A percentile compares a stretch with the other conserved stretches of the same genome.
phyloP scores from a whole-genome alignment of 2,329 filamentous ascomycete species.

The Sporothrix mexicana region DNA sequence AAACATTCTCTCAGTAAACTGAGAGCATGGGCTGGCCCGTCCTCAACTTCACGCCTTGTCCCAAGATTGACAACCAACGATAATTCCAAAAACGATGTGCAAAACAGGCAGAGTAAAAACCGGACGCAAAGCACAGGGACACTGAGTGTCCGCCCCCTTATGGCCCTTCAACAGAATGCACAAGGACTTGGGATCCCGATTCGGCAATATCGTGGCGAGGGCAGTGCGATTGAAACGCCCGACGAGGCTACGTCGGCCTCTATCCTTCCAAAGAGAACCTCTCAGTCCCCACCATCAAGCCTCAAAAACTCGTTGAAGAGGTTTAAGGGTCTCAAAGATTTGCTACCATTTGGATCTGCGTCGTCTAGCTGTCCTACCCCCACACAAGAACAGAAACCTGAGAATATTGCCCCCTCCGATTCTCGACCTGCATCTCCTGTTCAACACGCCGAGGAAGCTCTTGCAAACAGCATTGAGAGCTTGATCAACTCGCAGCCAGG shows the following conservation, averaged over 20 bases:
- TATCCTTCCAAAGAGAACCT: conserved; percentile 40
- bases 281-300: conserved; percentile 42
- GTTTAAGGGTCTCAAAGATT: conserved; percentile 38
- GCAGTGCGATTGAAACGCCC: not conserved
- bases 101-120: not conserved
- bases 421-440: not conserved
- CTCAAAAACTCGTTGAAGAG: conserved; percentile 45
- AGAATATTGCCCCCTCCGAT: not conserved
- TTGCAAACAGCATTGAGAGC: conserved; percentile 31
- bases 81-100: too few species aligned
- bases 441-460: not conserved
- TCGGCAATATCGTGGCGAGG: not conserved
- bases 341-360: conserved; percentile 16
- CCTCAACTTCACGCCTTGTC: conserved; percentile 42
- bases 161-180: conserved; percentile 40
- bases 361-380: not conserved
- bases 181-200: not conserved
- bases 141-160: conserved; percentile 41
- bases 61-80: conserved; percentile 32
- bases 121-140: conserved; percentile 37
- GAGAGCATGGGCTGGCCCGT: conserved; percentile 44
- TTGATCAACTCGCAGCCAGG: conserved; percentile 33
- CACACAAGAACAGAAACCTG: conserved; percentile 9
- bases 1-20: conserved; percentile 53
- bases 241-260: conserved; percentile 36